A percentile compares a stretch with the other conserved stretches of the same genome.
Evolutionary conservation across 176 grass and related monocot species (phyloP).

Genomic region (Stipa capillata): DNA sequence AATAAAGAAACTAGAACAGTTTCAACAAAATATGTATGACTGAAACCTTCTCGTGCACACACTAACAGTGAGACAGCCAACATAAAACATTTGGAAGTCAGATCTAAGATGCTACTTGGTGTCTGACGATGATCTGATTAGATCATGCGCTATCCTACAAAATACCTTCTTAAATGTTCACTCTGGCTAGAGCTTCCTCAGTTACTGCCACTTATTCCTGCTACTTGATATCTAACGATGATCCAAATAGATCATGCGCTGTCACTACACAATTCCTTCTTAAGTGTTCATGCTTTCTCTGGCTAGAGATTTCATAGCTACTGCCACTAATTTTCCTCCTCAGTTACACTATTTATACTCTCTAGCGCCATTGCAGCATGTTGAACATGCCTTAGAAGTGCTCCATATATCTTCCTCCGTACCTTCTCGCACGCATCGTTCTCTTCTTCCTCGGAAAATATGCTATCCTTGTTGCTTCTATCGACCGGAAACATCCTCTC

Average conservation of each 20-base stretch:
- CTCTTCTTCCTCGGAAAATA: conserved; percentile 62
- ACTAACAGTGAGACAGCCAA: background rate
- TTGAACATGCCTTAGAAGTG: conserved; percentile 65
- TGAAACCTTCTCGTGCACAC: background rate
- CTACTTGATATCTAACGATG: background rate
- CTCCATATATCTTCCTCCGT: conserved; percentile 66
- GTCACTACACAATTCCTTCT: background rate
- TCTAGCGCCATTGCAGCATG: conserved; percentile 61
- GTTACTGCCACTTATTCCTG: background rate
- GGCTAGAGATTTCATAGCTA: background rate
- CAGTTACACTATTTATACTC: conserved; percentile 29
- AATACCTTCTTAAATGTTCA: background rate
- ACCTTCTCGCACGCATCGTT: conserved; percentile 62
- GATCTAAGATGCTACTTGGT: background rate
- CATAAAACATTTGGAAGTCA: background rate
- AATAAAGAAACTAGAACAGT: background rate
- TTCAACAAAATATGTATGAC: background rate
- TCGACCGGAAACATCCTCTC: conserved; percentile 28
- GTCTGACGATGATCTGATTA: background rate
- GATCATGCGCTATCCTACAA: background rate
- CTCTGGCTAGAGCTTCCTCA: background rate
- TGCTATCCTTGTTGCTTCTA: conserved; percentile 33
- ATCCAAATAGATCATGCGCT: background rate
- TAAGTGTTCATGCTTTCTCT: background rate
- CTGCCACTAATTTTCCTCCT: conserved; percentile 45